Conservation (phyloP, 1,139 yeast species). For the Candida neerlandica region DNA sequence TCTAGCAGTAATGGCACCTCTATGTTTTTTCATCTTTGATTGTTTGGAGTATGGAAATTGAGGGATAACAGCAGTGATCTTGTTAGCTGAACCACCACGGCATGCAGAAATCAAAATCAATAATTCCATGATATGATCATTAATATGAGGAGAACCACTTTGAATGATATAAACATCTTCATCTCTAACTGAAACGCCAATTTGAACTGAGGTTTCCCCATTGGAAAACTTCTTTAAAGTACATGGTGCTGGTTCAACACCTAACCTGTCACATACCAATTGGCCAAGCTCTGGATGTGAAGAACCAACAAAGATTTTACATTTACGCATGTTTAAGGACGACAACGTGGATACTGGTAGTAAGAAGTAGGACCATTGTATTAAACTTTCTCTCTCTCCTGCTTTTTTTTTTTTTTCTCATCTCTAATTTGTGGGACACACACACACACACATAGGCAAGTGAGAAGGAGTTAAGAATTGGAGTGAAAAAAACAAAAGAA, state of each 20-base stretch:
- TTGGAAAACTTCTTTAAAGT: constrained; percentile 85
- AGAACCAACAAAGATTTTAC: constrained; percentile 93
- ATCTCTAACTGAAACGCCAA: constrained; percentile 94
- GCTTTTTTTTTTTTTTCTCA: constrained; percentile 9
- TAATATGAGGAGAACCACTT: constrained; percentile 71
- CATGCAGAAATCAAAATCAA: constrained; percentile 94
- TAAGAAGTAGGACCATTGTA: background rate
- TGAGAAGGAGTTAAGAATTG: background rate
- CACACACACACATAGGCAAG: background rate
- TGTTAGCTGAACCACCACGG: constrained; percentile 90
- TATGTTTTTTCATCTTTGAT: constrained; percentile 91
- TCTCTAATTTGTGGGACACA: background rate
- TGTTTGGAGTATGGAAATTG: constrained; percentile 97
- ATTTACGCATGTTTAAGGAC: constrained; percentile 73
- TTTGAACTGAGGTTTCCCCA: constrained; percentile 88
- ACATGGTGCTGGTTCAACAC: constrained; percentile 95
- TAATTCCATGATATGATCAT: constrained; percentile 85
- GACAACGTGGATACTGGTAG: constrained; percentile 12
- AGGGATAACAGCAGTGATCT: constrained; percentile 94
- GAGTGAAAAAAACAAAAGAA: background rate
- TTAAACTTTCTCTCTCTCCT: background rate
- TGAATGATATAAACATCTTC: constrained; percentile 93
- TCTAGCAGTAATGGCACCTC: constrained; percentile 98
- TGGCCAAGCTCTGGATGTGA: constrained; percentile 94
- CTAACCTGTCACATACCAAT: constrained; percentile 85